Evolutionary conservation across 352 stramenopile species (phyloP).

Genomic region (Pythium phragmiticola): DNA sequence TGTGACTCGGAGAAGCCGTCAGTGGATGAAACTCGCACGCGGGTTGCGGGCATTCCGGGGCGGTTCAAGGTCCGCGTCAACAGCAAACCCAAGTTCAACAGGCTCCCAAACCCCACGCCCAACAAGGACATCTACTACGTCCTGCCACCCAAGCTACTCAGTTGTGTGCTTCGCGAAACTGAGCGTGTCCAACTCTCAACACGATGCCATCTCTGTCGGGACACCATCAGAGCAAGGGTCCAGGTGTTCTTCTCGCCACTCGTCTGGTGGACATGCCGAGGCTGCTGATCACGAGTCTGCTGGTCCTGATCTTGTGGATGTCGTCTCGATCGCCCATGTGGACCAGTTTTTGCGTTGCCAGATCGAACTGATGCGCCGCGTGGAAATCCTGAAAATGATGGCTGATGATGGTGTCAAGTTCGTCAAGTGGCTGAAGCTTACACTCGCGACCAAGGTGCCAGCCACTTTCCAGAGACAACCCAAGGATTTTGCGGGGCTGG

Average conservation of each 20-base stretch:
- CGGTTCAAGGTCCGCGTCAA: neutral
- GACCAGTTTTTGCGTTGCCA: neutral
- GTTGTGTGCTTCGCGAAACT: neutral
- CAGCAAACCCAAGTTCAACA: neutral
- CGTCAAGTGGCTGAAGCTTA: neutral
- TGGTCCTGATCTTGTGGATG: neutral
- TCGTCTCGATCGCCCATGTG: neutral
- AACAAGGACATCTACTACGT: neutral
- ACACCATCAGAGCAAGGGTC: neutral
- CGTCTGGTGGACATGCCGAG: neutral
- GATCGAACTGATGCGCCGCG: neutral
- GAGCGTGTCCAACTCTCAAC: neutral
- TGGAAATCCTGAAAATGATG: neutral
- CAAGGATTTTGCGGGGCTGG: neutral
- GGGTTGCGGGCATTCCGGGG: neutral
- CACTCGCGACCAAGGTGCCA: neutral
- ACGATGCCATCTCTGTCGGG: neutral
- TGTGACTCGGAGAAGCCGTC: neutral
- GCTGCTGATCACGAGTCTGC: neutral
- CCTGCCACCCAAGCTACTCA: neutral
- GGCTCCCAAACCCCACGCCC: neutral
- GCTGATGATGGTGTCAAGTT: neutral
- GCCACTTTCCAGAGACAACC: neutral
- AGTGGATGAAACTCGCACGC: neutral
- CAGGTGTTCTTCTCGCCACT: neutral